Evolutionary conservation across 2,329 filamentous ascomycete species (phyloP).

Genomic region (Fusarium poae): DNA sequence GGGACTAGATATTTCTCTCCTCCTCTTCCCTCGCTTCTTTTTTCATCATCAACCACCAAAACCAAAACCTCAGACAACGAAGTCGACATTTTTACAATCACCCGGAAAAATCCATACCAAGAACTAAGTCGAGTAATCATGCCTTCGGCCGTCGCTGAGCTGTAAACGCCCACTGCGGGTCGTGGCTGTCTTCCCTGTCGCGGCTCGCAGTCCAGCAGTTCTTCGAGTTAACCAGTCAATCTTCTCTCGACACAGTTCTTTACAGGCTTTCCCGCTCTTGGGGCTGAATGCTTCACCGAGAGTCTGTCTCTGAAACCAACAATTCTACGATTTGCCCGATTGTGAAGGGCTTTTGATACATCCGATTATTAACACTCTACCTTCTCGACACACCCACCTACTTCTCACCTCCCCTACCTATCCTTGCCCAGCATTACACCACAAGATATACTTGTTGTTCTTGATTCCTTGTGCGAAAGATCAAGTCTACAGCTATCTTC

Average conservation of each 20-base stretch:
- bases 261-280: conserved; percentile 66
- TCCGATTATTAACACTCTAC: conserved; percentile 17
- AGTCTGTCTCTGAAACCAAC: conserved; percentile 57
- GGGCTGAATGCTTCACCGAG: conserved; percentile 53
- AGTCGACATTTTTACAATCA: conserved; percentile 63
- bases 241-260: conserved; percentile 74
- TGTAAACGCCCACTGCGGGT: conserved; percentile 91
- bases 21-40: conserved; percentile 43
- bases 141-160: conserved; percentile 86
- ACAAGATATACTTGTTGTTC: conserved; percentile 15
- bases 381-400: conserved; percentile 3
- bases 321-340: conserved; percentile 51
- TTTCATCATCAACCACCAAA: conserved; percentile 53
- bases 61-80: conserved; percentile 69
- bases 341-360: conserved; percentile 47
- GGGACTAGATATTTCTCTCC: conserved; percentile 48
- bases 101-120: conserved; percentile 55
- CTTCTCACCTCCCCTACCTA: conserved; percentile 4
- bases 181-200: conserved; percentile 58
- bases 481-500: not conserved
- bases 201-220: conserved; percentile 88
- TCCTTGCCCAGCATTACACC: conserved; percentile 4
- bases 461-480: not conserved
- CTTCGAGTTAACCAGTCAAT: conserved; percentile 75
- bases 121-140: conserved; percentile 78